Base-by-base conservation (phyloP, 2,329 filamentous ascomycete genomes). In the Hymenoscyphus fructigenus region DNA sequence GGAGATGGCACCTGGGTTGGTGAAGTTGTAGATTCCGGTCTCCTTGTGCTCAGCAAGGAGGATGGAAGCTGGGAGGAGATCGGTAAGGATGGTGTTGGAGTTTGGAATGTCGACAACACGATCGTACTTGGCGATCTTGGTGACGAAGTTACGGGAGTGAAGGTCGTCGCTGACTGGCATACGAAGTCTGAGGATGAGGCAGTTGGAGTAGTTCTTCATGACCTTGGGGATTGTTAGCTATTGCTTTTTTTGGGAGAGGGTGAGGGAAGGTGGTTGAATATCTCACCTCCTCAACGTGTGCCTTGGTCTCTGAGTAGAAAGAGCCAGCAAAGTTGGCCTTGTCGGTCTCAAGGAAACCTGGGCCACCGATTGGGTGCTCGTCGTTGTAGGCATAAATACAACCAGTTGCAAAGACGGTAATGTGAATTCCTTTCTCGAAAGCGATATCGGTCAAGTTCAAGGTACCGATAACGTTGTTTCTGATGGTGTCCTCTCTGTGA, bases 131-230 rank as follows among this genome's bases (percentile, higher is more conserved):
- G 82, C 78, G 70, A 90, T 89, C 79, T 90, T 90, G 76, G 87
- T 89, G 70, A 90, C 86, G 71, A 90, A 90, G 78, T 85, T 89
- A 74, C 87, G 85, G 20, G 84, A 76, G 76, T 90, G 84, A 41
- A 90, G 80, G 78, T 90, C 86, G 73, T 89, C 86, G 70, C 84
- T 87, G 66, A 90, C 86, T 50, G 88, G 87, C 87, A 90, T 90
- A 69, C 88, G 86, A 62, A 90, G 80, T 59, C 88, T 85, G 65
- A 90, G 83, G 72, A 89, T 84, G 63, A 90, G 81, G 73, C 80
- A 80, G 75, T 88, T 87, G 59, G 77, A 78, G 77, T 89, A 90
- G 72, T 82, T 76, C 74, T 86, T 85, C 78, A 88, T 83, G 71
- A 89, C 77, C 85, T 88, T 62, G 67, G 60, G 9, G 14, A n/a